These are phyloP conservation scores for Boehmeria nivea DNA, from an alignment of 306 rosid species.

Conservation along the genomic window DNA sequence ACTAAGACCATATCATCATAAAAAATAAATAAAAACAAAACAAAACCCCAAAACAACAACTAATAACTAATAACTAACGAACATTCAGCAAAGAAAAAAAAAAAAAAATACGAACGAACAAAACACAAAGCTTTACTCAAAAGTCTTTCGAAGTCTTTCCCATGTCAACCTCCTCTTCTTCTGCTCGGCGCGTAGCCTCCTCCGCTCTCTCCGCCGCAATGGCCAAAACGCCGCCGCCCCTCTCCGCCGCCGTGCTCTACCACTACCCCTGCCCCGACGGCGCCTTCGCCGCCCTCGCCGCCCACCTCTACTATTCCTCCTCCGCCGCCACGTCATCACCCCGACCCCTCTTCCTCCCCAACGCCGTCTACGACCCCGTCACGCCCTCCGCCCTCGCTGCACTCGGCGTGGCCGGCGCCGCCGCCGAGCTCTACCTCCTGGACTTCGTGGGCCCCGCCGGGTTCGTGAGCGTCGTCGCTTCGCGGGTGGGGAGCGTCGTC, in stretches of 20 bases:
- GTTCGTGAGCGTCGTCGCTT: constrained; percentile 54
- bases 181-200: not conserved
- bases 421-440: constrained; percentile 61
- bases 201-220: not conserved
- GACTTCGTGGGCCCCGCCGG: constrained; percentile 76
- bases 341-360: constrained; percentile 63
- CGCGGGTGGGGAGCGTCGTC: constrained; percentile 53
- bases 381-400: constrained; percentile 44
- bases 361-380: constrained; percentile 66
- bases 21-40: too few species aligned
- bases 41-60: too few species aligned
- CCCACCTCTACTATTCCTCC: constrained; percentile 67
- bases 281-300: constrained; percentile 80
- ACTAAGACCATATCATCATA: too few species aligned
- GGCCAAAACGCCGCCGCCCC: not conserved
- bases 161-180: not conserved
- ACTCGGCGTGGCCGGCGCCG: constrained; percentile 14
- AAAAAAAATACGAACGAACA: too few species aligned
- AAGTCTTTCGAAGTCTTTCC: too few species aligned
- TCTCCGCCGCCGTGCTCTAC: constrained; percentile 53
- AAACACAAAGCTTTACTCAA: too few species aligned
- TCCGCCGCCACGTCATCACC: constrained; percentile 30
- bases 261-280: constrained; percentile 96
- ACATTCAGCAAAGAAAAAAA: too few species aligned
- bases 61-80: too few species aligned